phyloP scores from a whole-genome alignment of 1,284 basidiomycete genomes.

The Rhodotorula sp. region DNA sequence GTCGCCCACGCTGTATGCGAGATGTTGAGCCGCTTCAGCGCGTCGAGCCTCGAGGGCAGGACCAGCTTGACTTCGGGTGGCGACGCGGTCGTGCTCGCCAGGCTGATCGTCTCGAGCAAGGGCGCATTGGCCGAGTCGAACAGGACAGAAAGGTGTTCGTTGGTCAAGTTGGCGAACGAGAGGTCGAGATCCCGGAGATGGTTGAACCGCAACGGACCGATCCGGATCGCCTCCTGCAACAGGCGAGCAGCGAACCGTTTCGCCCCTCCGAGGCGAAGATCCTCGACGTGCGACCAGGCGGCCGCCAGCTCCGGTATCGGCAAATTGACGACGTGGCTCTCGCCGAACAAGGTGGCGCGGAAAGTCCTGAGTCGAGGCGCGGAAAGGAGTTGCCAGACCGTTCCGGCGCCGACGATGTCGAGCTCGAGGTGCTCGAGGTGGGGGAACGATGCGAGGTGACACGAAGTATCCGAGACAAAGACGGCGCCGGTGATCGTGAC shows the following conservation, averaged over 20 bases:
- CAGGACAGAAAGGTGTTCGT: constrained; percentile 7
- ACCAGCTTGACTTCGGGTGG: constrained; percentile 1
- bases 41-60: constrained; percentile 14
- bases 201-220: constrained; percentile 10
- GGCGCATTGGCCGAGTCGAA: constrained; percentile 27
- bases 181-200: constrained; percentile 22
- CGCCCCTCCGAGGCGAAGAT: constrained; percentile 20
- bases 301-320: constrained; percentile 14
- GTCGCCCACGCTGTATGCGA: constrained; percentile 29
- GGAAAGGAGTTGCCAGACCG: constrained; percentile 26
- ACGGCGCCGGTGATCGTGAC: constrained; percentile 17
- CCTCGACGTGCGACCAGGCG: constrained; percentile 20
- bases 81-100: constrained; percentile 20
- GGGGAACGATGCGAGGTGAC: constrained; percentile 22
- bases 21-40: constrained; percentile 18
- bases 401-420: constrained; percentile 13
- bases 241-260: constrained; percentile 14
- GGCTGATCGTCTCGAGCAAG: constrained; percentile 7
- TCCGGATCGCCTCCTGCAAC: constrained; percentile 14
- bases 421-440: constrained; percentile 25
- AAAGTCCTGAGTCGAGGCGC: constrained; percentile 3
- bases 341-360: constrained; percentile 18
- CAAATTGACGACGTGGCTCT: not conserved
- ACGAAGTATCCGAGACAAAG: constrained; percentile 12
- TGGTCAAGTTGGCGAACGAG: constrained; percentile 19